Percentiles rank a stretch among this genome's conserved stretches.
phyloP scores from a whole-genome alignment of 2,329 filamentous ascomycete species.

The Xylaria sp. region DNA sequence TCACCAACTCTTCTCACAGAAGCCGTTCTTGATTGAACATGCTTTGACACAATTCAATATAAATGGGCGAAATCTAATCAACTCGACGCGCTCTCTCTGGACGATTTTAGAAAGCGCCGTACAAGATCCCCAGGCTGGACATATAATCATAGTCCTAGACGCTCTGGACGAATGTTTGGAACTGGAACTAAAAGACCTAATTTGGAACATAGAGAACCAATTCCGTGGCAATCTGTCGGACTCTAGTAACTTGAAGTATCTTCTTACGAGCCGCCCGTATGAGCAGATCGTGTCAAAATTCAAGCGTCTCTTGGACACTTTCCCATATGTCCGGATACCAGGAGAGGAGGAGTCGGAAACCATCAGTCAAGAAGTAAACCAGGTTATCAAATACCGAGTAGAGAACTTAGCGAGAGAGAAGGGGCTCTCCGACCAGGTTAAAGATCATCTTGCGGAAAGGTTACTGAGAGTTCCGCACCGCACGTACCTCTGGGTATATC shows the following conservation, averaged over 20 bases:
- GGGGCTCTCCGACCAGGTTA: background rate
- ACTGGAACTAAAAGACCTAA: conserved; percentile 16
- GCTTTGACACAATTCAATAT: background rate
- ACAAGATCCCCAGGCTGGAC: conserved; percentile 25
- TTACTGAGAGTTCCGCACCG: conserved; percentile 27
- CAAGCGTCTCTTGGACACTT: background rate
- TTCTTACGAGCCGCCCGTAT: conserved; percentile 35
- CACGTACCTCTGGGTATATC: conserved; percentile 36
- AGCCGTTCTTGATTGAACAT: conserved; percentile 24
- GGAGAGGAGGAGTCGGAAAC: conserved; percentile 32
- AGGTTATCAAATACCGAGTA: conserved; percentile 29
- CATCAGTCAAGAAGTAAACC: conserved; percentile 31
- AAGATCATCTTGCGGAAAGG: conserved; percentile 13
- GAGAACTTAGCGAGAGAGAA: conserved; percentile 15
- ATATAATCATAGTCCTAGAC: conserved; percentile 32
- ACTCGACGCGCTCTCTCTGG: conserved; percentile 26
- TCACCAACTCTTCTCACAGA: conserved; percentile 30
- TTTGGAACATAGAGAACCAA: conserved; percentile 13
- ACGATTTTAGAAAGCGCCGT: conserved; percentile 10
- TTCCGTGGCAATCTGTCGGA: background rate
- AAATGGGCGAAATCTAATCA: conserved; percentile 12
- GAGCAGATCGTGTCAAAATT: conserved; percentile 26
- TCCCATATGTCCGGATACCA: conserved; percentile 30
- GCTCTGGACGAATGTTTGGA: conserved; percentile 33
- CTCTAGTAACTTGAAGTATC: conserved; percentile 17